Evolutionary conservation across 805 yeast genomes (phyloP).

Genomic region (Kuraishia molischiana): DNA sequence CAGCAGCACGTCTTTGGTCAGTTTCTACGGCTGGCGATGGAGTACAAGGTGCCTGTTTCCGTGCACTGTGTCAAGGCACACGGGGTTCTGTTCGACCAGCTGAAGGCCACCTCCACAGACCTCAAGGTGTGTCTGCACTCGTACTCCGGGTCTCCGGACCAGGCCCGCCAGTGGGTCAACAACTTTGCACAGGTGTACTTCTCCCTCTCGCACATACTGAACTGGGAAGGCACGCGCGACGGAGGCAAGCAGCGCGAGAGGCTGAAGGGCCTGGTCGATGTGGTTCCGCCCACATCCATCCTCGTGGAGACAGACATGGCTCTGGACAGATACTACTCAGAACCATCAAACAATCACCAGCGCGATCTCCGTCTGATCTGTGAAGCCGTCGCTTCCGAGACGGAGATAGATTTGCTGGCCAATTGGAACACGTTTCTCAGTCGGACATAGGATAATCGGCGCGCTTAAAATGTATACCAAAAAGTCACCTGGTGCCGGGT

Average conservation of each 20-base stretch:
- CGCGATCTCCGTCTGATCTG: too few relatives aligned
- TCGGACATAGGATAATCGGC: too few relatives aligned
- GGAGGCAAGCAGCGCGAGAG: conserved; percentile 11
- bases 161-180: conserved; percentile 38
- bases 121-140: conserved; percentile 65
- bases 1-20: conserved; percentile 43
- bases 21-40: conserved; percentile 47
- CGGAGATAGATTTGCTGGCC: too few relatives aligned
- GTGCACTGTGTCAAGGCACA: conserved; percentile 82
- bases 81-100: conserved; percentile 42
- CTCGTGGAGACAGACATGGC: conserved; percentile 47
- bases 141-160: conserved; percentile 75
- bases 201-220: conserved; percentile 45
- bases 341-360: too few relatives aligned
- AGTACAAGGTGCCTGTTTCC: conserved; percentile 44
- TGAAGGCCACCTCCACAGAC: conserved; percentile 12
- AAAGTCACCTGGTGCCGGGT: too few relatives aligned
- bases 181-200: conserved; percentile 29
- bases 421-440: too few relatives aligned
- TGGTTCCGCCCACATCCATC: conserved; percentile 24
- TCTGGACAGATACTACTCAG: conserved; percentile 10
- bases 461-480: too few relatives aligned
- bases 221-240: conserved; percentile 18
- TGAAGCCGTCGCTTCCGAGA: too few relatives aligned
- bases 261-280: conserved; percentile 16